Evolutionary conservation across 805 yeast species (phyloP), one percentile per base, ranked within the genome.

Genomic region (Candida jianshihensis): DNA sequence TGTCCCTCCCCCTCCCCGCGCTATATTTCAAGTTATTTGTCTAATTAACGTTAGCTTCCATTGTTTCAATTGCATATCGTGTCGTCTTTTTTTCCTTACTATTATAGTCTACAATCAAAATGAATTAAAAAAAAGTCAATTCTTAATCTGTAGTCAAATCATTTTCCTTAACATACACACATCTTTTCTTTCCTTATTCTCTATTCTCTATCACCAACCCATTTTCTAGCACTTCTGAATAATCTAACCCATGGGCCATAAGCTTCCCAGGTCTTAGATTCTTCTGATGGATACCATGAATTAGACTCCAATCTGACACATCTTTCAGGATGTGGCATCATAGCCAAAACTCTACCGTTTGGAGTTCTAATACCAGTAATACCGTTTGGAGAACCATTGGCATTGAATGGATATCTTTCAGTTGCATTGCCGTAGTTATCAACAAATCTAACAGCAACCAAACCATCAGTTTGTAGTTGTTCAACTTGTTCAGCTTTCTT

Each of bases 311-410:
- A 68, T 65, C 96, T 75, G 39, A 80, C 71, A 35, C 85, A 92
- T 66, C 98, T 85, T 65, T 92, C 98, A 18, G 98, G 98, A 60
- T 92, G 98, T 32, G 98, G 98, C 98, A 92, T 92, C 88, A 92
- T 77, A 5, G 97, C 97, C 51, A 92, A 68, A 4, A 92, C 97
- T 60, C 98, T 80, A 46, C 97, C 97, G 56, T 85, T 87, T 36
- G 87, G 86, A 36, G 89, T 78, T 44, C 81, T 71, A 38, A 92
- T 76, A 70, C 97, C 98, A 26, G 96, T 83, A 51, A 92, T 85
- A 63, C 96, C 97, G 37, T 73, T 75, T 30, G 92, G 86, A 12
- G 97, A 86, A 30, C 98, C 98, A 63, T 92, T 92, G 38, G 98
- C 97, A 70, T 92, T 92, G 68, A 69, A 83, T 44, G 98, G 98